Base-by-base conservation (phyloP, 192 early-diverging fungal genomes). In the Entrophospora sp. region DNA sequence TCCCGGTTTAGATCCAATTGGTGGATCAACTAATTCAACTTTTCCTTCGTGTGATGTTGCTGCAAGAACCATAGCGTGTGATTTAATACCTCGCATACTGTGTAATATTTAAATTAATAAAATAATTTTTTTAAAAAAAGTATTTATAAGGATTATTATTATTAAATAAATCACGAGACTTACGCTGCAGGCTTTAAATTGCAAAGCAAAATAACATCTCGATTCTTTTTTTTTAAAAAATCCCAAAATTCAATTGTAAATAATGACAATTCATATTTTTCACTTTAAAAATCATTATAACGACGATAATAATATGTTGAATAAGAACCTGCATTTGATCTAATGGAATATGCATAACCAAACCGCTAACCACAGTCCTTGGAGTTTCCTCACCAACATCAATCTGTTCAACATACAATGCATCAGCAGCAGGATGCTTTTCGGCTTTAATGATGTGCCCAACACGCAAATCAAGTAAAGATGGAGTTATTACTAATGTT, bases 391-490 rank as follows among this genome's bases (percentile, higher is more conserved):
- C 95, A 59, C 94, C 94, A 31, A 87, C 71, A 69, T 97, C 94
- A 68, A 99, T 92, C 66, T 89, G 77, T 77, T 99, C 96, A 20
- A 99, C 92, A 69, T 99, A 99, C 14, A 99, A 79, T 6, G 93
- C 77, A 73, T 99, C 96, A 4, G 96, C 96, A 68, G 93, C 91
- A n/a, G 91, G 90, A 74, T 99, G 96, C 73, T 89, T 88, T 73
- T 87, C 76, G 28, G 86, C 89, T 20, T 79, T 75, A 61, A 91
- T 51, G 49, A 99, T 93, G 63, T 85, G 85, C 34, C 95, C 96
- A 38, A 99, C 94, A 31, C 91, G 87, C 64, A 99, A 87, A 75
- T 99, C 93, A 34, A 99, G 80, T 72, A 92, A 87, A 43, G 92
- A 89, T 8, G 86, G 87, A 30, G 81, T 79, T 48, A 84, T 81